Conservation (phyloP, 768 basidiomycete genomes). For the Naganishia antarctica region DNA sequence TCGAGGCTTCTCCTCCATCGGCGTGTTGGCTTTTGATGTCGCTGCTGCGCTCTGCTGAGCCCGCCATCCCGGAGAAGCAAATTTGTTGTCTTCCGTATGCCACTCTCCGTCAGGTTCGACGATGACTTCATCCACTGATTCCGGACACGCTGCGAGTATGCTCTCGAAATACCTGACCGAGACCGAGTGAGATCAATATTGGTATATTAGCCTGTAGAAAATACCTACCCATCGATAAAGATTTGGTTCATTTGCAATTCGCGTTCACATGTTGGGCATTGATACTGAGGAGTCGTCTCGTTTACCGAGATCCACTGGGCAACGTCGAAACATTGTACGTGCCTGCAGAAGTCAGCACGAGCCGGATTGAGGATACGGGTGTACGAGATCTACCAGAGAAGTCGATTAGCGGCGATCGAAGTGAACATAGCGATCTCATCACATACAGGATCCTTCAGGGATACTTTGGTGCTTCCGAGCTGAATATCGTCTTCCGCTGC, state of each 20-base stretch:
- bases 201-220: not conserved
- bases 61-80: conserved; percentile 69
- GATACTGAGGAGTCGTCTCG: conserved; percentile 92
- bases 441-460: conserved; percentile 86
- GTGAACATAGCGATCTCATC: not conserved
- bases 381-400: conserved; percentile 66
- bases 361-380: conserved; percentile 76
- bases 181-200: not conserved
- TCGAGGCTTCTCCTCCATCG: conserved; percentile 6
- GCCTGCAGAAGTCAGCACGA: conserved; percentile 79
- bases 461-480: conserved; percentile 82
- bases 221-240: conserved; percentile 78
- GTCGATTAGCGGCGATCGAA: not conserved
- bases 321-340: conserved; percentile 93
- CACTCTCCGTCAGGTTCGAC: conserved; percentile 93
- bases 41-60: not conserved
- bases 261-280: conserved; percentile 88
- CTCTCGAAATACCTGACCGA: conserved; percentile 71
- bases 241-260: conserved; percentile 71
- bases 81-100: conserved; percentile 86
- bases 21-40: conserved; percentile 6
- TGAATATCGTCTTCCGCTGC: conserved; percentile 77
- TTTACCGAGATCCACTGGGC: conserved; percentile 89
- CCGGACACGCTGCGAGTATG: conserved; percentile 71
- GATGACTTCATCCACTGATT: conserved; percentile 81